phyloP scores from a whole-genome alignment of 1,284 basidiomycete genomes.

The Trichosporon faecale region DNA sequence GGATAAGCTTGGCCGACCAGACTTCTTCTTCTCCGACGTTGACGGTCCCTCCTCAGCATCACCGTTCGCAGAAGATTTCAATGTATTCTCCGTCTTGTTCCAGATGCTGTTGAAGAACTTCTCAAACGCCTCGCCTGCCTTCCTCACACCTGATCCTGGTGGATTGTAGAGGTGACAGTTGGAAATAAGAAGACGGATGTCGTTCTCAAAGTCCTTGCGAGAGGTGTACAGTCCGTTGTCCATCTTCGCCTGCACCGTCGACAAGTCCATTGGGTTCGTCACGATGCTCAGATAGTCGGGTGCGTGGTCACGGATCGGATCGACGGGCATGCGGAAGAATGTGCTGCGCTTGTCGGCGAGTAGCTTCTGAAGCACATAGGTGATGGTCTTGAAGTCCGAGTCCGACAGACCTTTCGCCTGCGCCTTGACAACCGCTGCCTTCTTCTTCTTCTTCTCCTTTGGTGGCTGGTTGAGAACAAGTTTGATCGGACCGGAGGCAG shows the following conservation, averaged over 20 bases:
- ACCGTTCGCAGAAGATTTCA: conserved; percentile 28
- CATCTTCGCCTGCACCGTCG: conserved; percentile 82
- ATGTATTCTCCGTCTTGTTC: conserved; percentile 42
- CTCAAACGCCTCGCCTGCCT: conserved; percentile 73
- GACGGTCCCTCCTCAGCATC: background rate
- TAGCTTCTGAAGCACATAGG: conserved; percentile 78
- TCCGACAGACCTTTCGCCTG: conserved; percentile 77
- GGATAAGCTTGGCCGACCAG: background rate
- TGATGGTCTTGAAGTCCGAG: conserved; percentile 74
- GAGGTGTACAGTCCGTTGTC: conserved; percentile 77
- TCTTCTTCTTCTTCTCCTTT: conserved; percentile 47
- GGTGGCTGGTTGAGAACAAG: conserved; percentile 39
- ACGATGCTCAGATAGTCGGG: conserved; percentile 87
- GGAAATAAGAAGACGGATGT: conserved; percentile 81
- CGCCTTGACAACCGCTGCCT: conserved; percentile 62
- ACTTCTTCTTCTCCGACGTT: background rate
- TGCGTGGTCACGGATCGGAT: conserved; percentile 78
- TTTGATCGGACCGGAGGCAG: conserved; percentile 43
- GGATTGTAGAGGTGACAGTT: conserved; percentile 89
- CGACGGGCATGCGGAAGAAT: conserved; percentile 79
- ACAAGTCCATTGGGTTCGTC: conserved; percentile 91
- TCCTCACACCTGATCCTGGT: conserved; percentile 68
- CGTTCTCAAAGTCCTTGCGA: conserved; percentile 76
- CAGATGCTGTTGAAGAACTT: conserved; percentile 65
- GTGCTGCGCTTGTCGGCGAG: conserved; percentile 33